Evolutionary conservation across 2,329 filamentous ascomycete species (phyloP).

Genomic region (Fusarium heterosporum): DNA sequence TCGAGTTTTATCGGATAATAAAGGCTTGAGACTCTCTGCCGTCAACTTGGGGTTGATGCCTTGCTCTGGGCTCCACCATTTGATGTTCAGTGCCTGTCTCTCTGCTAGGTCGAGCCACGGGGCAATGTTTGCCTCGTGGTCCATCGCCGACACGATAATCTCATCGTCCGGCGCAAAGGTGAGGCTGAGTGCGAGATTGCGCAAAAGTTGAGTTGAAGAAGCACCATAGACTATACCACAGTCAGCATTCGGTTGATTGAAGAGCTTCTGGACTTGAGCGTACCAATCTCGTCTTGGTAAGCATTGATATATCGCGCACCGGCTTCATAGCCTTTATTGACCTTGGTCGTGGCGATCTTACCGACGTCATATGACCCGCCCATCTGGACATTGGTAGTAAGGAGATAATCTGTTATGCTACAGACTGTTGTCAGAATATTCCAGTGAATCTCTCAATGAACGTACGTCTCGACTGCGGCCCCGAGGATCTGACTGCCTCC

Average conservation of each 20-base stretch:
- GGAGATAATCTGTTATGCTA: constrained; percentile 72
- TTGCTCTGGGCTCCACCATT: constrained; percentile 16
- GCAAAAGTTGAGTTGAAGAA: constrained; percentile 81
- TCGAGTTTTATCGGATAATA: constrained; percentile 73
- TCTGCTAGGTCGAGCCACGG: constrained; percentile 78
- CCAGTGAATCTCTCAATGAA: rapidly evolving
- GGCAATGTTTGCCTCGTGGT: constrained; percentile 83
- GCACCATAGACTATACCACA: constrained; percentile 63
- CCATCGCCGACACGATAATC: constrained; percentile 76
- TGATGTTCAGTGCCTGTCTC: constrained; percentile 61
- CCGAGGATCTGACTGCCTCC: constrained; percentile 79
- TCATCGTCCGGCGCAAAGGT: constrained; percentile 69
- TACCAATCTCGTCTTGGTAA: constrained; percentile 72
- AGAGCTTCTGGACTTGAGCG: rapidly evolving
- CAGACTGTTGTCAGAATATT: constrained; percentile 58
- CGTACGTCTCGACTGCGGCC: constrained; percentile 57
- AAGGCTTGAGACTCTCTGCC: constrained; percentile 64
- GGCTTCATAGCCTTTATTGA: constrained; percentile 66
- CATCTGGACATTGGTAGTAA: constrained; percentile 78
- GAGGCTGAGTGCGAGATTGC: constrained; percentile 73
- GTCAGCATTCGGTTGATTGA: background rate
- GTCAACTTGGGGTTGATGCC: constrained; percentile 66
- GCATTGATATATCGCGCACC: constrained; percentile 80
- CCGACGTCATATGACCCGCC: constrained; percentile 76
- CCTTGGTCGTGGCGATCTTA: constrained; percentile 63